Percentiles rank a stretch among this genome's conserved stretches.
Conservation (phyloP, 139 green algal species). For the Chlorella sp. region DNA sequence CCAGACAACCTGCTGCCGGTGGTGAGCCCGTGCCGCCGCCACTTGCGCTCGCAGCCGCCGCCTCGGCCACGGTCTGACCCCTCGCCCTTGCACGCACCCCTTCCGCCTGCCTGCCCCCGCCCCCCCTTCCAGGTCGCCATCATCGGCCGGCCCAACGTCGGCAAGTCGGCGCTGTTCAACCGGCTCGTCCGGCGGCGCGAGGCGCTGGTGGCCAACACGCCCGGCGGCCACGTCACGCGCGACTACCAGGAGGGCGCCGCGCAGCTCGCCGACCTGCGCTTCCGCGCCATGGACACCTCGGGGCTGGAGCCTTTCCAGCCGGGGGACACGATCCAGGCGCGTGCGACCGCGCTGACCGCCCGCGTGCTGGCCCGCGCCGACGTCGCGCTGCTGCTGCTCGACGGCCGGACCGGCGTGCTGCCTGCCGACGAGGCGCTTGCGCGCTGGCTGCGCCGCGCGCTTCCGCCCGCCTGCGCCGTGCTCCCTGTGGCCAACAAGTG, state of each 20-base stretch:
- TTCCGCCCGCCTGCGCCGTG: conserved; percentile 31
- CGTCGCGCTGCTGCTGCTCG: conserved; percentile 78
- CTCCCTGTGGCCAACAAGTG: conserved; percentile 88
- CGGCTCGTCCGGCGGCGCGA: conserved; percentile 57
- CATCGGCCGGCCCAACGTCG: conserved; percentile 88
- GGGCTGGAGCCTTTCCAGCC: conserved; percentile 75
- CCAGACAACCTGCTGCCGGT: conserved; percentile 36
- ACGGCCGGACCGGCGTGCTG: conserved; percentile 66
- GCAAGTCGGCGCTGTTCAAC: conserved; percentile 94
- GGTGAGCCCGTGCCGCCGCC: conserved; percentile 13
- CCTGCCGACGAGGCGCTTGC: conserved; percentile 70
- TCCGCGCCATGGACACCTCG: conserved; percentile 88
- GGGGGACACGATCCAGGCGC: conserved; percentile 59
- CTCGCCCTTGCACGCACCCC: no score
- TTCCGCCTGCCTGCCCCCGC: background rate
- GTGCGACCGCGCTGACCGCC: conserved; percentile 63
- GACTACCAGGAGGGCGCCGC: conserved; percentile 84
- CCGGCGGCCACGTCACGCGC: conserved; percentile 87
- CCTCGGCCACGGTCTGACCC: background rate
- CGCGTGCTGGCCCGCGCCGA: conserved; percentile 58
- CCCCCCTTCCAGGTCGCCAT: conserved; percentile 62
- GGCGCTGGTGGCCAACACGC: conserved; percentile 90
- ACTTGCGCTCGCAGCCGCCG: background rate
- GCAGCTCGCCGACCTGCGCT: conserved; percentile 80
- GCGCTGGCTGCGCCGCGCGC: conserved; percentile 63